phyloP scores from a whole-genome alignment of 257 asterid species.

The Salvia splendens region DNA sequence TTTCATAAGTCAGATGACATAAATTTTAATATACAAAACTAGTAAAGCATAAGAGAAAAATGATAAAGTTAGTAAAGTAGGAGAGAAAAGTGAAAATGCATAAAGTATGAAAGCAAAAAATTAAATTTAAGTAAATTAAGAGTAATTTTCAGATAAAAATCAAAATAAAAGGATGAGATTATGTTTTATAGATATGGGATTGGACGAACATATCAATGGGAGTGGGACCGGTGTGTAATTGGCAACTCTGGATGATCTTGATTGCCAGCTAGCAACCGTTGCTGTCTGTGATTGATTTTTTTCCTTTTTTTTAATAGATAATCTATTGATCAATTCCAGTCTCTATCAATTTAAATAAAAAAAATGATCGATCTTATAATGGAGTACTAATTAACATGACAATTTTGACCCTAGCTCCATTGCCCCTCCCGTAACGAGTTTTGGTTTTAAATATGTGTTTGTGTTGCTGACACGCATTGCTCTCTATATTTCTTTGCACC shows the following conservation, averaged over 20 bases:
- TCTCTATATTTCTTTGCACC: no score
- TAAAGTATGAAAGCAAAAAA: no score
- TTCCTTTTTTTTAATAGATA: slow-evolving; percentile 29
- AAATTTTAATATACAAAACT: no score
- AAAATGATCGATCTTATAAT: no score
- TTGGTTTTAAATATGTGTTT: background rate
- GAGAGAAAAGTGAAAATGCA: no score
- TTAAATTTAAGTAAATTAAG: no score
- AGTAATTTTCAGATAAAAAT: no score
- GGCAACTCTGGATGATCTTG: slow-evolving; percentile 45
- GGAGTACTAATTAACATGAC: slow-evolving; percentile 13
- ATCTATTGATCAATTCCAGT: background rate
- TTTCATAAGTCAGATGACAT: no score
- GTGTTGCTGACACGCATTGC: slow-evolving; percentile 40
- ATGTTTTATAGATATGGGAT: background rate
- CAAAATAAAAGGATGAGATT: no score
- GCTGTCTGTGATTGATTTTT: slow-evolving; percentile 16
- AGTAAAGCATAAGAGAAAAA: no score
- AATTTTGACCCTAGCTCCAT: slow-evolving; percentile 24
- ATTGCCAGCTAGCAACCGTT: slow-evolving; percentile 43
- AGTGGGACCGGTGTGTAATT: slow-evolving; percentile 35
- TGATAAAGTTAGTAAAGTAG: no score
- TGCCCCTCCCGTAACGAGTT: background rate
- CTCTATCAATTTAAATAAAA: no score
- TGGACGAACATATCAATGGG: slow-evolving; percentile 24